phyloP scores from a whole-genome alignment of 148 eudicot species.

The Simmondsia chinensis region DNA sequence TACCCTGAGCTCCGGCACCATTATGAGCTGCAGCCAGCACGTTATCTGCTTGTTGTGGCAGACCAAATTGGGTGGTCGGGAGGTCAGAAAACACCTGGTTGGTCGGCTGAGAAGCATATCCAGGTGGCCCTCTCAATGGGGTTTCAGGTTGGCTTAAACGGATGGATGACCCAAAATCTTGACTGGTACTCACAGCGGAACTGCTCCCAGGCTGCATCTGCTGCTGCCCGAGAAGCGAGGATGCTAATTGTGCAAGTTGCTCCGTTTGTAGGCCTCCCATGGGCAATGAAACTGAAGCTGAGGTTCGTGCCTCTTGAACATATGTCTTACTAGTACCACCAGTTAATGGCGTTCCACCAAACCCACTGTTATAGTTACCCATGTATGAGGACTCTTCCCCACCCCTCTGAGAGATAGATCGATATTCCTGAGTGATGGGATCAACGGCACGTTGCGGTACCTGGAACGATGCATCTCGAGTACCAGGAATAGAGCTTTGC shows the following conservation, averaged over 20 bases:
- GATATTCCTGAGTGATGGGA: slow-evolving; percentile 25
- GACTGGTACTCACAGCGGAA: slow-evolving; percentile 10
- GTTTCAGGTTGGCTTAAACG: slow-evolving; percentile 22
- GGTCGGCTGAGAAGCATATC: slow-evolving; percentile 15
- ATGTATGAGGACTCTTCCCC: slow-evolving; percentile 23
- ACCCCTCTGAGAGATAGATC: slow-evolving; percentile 18
- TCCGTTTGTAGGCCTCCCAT: slow-evolving; percentile 33
- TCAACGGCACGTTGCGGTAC: slow-evolving; percentile 9
- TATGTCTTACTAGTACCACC: slow-evolving; percentile 16
- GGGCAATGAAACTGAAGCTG: slow-evolving; percentile 19
- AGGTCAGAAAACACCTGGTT: slow-evolving; percentile 30
- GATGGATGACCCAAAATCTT: slow-evolving; percentile 27
- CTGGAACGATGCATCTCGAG: slow-evolving; percentile 15
- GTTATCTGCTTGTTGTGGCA: slow-evolving; percentile 14
- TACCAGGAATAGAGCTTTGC: slow-evolving; percentile 17
- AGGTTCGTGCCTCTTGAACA: slow-evolving; percentile 11
- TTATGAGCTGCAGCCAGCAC: slow-evolving; percentile 11
- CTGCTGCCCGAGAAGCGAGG: slow-evolving; percentile 45
- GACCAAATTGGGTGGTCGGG: slow-evolving; percentile 27
- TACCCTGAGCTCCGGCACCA: slow-evolving; percentile 10
- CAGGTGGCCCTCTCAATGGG: slow-evolving; percentile 20
- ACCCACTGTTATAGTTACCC: slow-evolving; percentile 12
- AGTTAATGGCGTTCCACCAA: slow-evolving; percentile 8
- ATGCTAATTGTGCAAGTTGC: slow-evolving; percentile 39
- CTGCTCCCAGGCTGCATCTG: slow-evolving; percentile 27